phyloP scores from a whole-genome alignment of 2,329 filamentous ascomycete genomes.

The Paraconiothyrium sp. region DNA sequence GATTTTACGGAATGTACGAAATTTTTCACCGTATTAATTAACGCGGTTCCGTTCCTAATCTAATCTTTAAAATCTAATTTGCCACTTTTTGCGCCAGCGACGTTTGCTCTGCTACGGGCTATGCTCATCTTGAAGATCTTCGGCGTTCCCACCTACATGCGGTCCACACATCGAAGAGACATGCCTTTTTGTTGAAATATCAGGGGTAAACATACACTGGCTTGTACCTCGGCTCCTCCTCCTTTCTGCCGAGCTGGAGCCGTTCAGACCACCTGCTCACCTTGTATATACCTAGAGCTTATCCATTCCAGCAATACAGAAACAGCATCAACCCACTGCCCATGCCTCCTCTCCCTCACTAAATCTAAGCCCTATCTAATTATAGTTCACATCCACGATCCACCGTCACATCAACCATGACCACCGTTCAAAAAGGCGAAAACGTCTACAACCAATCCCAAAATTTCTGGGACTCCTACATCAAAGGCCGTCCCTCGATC shows the following conservation, averaged over 20 bases:
- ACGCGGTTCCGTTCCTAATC: no score
- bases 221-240: not conserved
- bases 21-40: not conserved
- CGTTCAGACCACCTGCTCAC: not conserved
- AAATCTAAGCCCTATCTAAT: not conserved
- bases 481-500: conserved; percentile 28
- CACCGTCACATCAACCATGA: not conserved
- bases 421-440: not conserved
- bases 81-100: no score
- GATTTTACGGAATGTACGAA: not conserved
- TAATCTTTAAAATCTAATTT: no score
- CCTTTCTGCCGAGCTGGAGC: not conserved
- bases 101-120: no score
- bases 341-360: not conserved
- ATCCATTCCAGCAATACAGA: not conserved
- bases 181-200: not conserved
- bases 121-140: no score
- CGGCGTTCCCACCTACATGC: no score
- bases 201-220: not conserved
- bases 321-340: not conserved
- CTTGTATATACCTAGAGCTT: not conserved
- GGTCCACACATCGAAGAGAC: not conserved
- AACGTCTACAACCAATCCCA: conserved; percentile 1
- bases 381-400: not conserved
- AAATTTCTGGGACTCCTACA: conserved; percentile 36